These are phyloP conservation scores for Trichoderma brevicompactum DNA, from an alignment of 2,329 filamentous ascomycete species.

Conservation along the genomic window DNA sequence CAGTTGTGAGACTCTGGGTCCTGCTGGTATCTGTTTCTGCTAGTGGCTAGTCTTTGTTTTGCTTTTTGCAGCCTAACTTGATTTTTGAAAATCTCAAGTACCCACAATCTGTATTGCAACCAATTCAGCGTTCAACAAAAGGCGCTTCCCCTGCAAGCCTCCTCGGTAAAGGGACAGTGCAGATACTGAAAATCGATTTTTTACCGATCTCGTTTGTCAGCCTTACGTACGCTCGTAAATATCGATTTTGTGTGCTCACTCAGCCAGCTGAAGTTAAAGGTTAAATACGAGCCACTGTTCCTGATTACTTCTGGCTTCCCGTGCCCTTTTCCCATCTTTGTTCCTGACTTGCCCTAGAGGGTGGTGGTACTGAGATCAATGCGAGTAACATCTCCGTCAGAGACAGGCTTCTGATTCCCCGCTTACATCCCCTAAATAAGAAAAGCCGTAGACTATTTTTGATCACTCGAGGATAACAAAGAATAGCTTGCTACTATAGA, in stretches of 20 bases:
- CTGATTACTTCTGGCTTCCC: slow-evolving; percentile 16
- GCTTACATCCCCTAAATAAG: slow-evolving; percentile 12
- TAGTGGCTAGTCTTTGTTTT: slow-evolving; percentile 2
- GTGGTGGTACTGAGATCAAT: slow-evolving; percentile 1
- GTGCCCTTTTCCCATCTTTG: slow-evolving; percentile 11
- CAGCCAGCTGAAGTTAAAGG: slow-evolving; percentile 20
- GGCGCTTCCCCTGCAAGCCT: slow-evolving; percentile 19
- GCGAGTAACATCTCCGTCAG: neutral
- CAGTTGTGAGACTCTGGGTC: slow-evolving; percentile 23
- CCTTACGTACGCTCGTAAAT: slow-evolving; percentile 26
- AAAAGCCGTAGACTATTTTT: neutral
- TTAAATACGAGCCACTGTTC: slow-evolving; percentile 26
- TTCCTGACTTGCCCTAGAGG: slow-evolving; percentile 15
- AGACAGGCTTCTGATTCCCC: neutral
- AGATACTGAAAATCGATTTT: neutral
- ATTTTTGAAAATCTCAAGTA: neutral
- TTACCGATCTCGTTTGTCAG: slow-evolving; percentile 18
- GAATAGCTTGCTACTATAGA: neutral
- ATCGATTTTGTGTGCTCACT: slow-evolving; percentile 22
- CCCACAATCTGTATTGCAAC: slow-evolving; percentile 4
- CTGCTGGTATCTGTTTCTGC: neutral
- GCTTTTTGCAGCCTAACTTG: neutral
- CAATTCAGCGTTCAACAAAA: slow-evolving; percentile 12
- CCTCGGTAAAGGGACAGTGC: slow-evolving; percentile 15
- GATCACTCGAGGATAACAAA: neutral